Evolutionary conservation across 257 asterid genomes (phyloP).

Genomic region (Solanum piurae): DNA sequence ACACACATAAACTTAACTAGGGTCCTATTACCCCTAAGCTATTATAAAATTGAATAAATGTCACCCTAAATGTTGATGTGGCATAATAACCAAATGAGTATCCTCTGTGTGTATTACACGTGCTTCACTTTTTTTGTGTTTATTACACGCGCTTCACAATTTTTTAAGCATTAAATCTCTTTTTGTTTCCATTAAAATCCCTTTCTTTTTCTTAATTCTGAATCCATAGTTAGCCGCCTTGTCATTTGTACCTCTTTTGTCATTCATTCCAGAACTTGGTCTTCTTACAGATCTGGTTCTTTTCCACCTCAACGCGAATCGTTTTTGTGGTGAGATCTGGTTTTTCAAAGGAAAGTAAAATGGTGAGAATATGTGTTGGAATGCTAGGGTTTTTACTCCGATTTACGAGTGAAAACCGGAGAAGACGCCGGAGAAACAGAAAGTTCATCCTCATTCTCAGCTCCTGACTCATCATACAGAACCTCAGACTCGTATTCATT

Average conservation of each 20-base stretch:
- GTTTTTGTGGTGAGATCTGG: constrained; percentile 38
- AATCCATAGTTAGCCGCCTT: background rate
- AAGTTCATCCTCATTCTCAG: background rate
- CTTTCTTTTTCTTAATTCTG: background rate
- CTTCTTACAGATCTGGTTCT: constrained; percentile 49
- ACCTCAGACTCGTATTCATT: background rate
- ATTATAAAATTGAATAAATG: background rate
- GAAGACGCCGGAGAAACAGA: background rate
- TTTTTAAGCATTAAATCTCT: background rate
- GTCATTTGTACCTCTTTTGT: background rate
- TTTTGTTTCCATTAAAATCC: background rate
- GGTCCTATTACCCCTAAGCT: background rate
- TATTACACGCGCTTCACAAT: background rate
- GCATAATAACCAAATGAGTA: background rate
- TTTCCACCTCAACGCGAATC: constrained; percentile 52
- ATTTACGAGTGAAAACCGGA: background rate
- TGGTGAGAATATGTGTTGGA: background rate
- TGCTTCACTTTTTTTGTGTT: background rate
- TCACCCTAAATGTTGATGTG: background rate
- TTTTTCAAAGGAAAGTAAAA: background rate
- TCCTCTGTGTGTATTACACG: background rate
- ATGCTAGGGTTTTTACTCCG: background rate
- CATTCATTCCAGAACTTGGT: constrained; percentile 51
- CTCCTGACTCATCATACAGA: no score
- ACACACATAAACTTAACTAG: background rate